Evolutionary conservation across 192 early-diverging fungal species (phyloP).

Genomic region (Coemansia sp.): DNA sequence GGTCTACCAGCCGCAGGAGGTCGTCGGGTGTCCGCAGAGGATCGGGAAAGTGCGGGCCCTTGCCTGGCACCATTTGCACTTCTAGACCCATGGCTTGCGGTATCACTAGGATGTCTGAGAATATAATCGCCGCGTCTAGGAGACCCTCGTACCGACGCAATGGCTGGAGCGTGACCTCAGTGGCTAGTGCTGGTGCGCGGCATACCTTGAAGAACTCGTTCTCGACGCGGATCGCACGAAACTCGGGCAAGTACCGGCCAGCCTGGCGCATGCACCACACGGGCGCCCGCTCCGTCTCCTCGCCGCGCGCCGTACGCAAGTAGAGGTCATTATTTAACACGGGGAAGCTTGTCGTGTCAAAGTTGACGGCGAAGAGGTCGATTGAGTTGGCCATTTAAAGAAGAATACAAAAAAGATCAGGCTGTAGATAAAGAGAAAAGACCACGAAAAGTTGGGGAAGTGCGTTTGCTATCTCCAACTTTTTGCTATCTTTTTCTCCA

Average conservation of each 20-base stretch:
- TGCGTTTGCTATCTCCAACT: neutral
- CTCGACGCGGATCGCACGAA: conserved; percentile 75
- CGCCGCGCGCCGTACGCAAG: conserved; percentile 79
- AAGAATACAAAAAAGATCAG: neutral
- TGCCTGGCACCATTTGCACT: conserved; percentile 89
- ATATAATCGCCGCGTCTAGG: conserved; percentile 96
- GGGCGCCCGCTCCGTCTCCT: conserved; percentile 72
- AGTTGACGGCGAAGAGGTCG: conserved; percentile 22
- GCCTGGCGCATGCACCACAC: conserved; percentile 99
- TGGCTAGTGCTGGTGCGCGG: conserved; percentile 87
- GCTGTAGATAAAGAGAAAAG: neutral
- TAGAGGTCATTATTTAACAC: conserved; percentile 89
- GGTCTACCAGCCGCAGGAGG: conserved; percentile 71
- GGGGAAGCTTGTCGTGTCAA: conserved; percentile 66
- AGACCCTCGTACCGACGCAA: conserved; percentile 88
- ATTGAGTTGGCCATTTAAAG: conserved; percentile 4
- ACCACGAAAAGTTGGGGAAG: neutral
- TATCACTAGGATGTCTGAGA: conserved; percentile 96
- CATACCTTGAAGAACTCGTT: conserved; percentile 96
- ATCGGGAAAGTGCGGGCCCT: conserved; percentile 87
- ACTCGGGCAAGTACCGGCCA: conserved; percentile 96
- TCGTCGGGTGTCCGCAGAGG: conserved; percentile 76
- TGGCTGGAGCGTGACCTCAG: conserved; percentile 94
- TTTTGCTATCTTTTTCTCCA: neutral
- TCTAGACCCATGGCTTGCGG: conserved; percentile 95